Evolutionary conservation across 169 alveolate genomes (phyloP), one percentile per base, ranked within the genome.

Genomic region (Cryptosporidium muris): DNA sequence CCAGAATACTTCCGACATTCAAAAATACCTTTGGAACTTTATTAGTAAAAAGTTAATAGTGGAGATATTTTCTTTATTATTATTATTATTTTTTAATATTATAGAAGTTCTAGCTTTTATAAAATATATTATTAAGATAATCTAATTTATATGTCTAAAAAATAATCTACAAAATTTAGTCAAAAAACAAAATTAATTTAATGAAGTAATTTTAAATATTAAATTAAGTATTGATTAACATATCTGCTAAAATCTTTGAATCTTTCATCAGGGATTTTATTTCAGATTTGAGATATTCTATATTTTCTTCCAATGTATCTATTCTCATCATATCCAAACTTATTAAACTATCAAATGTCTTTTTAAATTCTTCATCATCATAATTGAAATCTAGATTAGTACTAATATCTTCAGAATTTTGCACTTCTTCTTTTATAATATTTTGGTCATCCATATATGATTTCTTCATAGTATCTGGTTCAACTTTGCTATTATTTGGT

Each of bases 301-400:
- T 74, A 74, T 74, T 74, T 38, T 74, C 85, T 58, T 74, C 85
- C 7, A 74, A 36, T 47, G 67, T 74, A 47, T 74, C 85, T 2
- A 68, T 58, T 45, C 63, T 74, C 49, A 47, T 62, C 85, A 74
- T 74, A 47, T 74, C 85, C 45, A 43, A 34, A 36, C 12, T 36
- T 9, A 74, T 40, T 34, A 36, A 25, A 7, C 49, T 64, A 11
- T 34, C 25, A 16, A 74, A 34, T 16, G 60, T 43, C 38, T 58
- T 63, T 42, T 74, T 42, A 42, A 74, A 56, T n/a, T 45, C 25
- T 1, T 4, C 16, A 12, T 37, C 38, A 4, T 52, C 51, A 37
- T 12, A 9, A 2, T 14, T 36, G 3, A 34, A 40, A 37, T 53
- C 37, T 14, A 52, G 37, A 4, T 45, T 53, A 25, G 25, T 25